Percentiles rank a stretch among this genome's conserved stretches.
Evolutionary conservation across 345 rosid genomes (phyloP).

Genomic region (sweet orange (Citrus sinensis)): DNA sequence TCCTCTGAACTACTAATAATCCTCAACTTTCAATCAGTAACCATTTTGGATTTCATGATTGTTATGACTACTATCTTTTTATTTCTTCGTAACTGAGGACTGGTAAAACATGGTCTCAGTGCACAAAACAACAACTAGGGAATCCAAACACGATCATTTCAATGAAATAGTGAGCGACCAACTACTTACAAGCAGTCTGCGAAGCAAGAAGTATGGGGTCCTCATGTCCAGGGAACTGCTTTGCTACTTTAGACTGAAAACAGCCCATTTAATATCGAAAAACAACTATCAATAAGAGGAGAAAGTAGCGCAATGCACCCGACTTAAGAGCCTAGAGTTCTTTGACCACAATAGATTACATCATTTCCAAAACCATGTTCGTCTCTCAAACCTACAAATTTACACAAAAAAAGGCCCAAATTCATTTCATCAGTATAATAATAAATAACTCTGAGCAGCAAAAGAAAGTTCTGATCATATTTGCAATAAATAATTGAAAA

Average conservation of each 20-base stretch:
- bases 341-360: slow-evolving; percentile 1
- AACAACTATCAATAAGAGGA: slow-evolving; percentile 10
- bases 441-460: neutral
- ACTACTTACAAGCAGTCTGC: slow-evolving; percentile 82
- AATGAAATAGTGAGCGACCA: neutral
- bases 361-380: slow-evolving; percentile 20
- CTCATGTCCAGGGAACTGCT: slow-evolving; percentile 77
- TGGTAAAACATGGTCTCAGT: neutral
- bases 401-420: neutral
- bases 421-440: neutral
- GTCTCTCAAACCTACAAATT: slow-evolving; percentile 9
- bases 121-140: neutral
- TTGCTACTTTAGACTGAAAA: slow-evolving; percentile 66
- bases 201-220: slow-evolving; percentile 86
- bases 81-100: neutral
- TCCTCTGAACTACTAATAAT: neutral
- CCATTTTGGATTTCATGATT: neutral
- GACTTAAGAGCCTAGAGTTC: slow-evolving; percentile 27
- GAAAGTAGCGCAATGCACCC: slow-evolving; percentile 1
- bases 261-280: slow-evolving; percentile 84
- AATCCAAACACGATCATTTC: neutral
- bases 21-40: neutral
- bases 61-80: neutral
- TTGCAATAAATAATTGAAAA: neutral
- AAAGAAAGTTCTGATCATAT: neutral